phyloP scores from a whole-genome alignment of 495 filamentous ascomycete species.

The Aspergillus olivimuriae region DNA sequence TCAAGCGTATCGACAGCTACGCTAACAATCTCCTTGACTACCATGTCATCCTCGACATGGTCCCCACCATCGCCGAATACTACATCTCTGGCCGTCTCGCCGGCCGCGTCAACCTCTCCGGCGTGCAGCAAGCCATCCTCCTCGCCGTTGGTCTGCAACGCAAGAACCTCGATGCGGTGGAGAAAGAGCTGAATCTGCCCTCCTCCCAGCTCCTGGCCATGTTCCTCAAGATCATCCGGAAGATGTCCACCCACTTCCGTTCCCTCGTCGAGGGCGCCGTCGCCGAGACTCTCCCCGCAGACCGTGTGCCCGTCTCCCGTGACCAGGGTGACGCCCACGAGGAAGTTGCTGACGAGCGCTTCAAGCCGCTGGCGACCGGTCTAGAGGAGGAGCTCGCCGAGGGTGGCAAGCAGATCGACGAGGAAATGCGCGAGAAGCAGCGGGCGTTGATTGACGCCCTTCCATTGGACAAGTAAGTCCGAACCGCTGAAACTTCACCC shows the following conservation, averaged over 20 bases:
- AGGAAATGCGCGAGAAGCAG: conserved; percentile 67
- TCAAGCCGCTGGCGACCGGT: conserved; percentile 60
- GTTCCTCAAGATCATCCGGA: conserved; percentile 93
- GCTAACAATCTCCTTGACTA: conserved; percentile 96
- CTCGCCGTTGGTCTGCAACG: conserved; percentile 84
- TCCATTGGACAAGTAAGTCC: conserved; percentile 76
- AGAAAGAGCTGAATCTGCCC: conserved; percentile 69
- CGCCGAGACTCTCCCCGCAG: conserved; percentile 58
- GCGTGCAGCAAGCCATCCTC: conserved; percentile 77
- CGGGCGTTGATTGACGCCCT: conserved; percentile 81
- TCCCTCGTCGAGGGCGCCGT: conserved; percentile 68
- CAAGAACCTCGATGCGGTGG: conserved; percentile 75
- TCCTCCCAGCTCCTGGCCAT: conserved; percentile 83
- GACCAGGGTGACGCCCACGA: conserved; percentile 55
- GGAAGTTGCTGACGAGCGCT: conserved; percentile 53
- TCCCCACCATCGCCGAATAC: conserved; percentile 70
- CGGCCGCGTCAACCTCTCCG: conserved; percentile 58
- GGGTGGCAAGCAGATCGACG: conserved; percentile 68
- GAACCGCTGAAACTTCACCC: conserved; percentile 3
- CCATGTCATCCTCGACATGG: conserved; percentile 91
- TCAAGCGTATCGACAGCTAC: conserved; percentile 90
- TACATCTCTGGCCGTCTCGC: conserved; percentile 77
- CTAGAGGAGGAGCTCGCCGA: conserved; percentile 84
- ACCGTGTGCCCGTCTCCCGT: conserved; percentile 46
- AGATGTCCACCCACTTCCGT: conserved; percentile 71